phyloP scores from a whole-genome alignment of 805 yeast species.

The Kodamaea sagamina region DNA sequence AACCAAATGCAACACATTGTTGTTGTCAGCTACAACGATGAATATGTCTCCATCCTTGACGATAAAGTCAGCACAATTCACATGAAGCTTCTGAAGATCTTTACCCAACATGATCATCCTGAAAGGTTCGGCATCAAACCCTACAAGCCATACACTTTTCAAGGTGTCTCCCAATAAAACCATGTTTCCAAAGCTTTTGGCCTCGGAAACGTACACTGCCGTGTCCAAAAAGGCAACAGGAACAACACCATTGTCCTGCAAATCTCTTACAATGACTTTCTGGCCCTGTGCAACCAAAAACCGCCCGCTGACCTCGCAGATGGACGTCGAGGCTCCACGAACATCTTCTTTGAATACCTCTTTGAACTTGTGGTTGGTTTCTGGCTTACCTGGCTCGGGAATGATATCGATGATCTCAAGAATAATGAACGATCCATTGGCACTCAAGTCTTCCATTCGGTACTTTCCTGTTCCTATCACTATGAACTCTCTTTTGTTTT shows the following conservation, averaged over 20 bases:
- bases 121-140: slow-evolving; percentile 95
- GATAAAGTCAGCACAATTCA: slow-evolving; percentile 73
- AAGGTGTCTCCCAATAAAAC: slow-evolving; percentile 79
- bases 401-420: slow-evolving; percentile 78
- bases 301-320: slow-evolving; percentile 80
- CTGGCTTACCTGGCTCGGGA: slow-evolving; percentile 87
- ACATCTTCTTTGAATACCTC: slow-evolving; percentile 70
- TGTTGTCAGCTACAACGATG: slow-evolving; percentile 68
- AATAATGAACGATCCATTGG: slow-evolving; percentile 75
- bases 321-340: slow-evolving; percentile 79
- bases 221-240: slow-evolving; percentile 94
- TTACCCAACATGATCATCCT: slow-evolving; percentile 77
- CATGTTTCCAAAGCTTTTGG: slow-evolving; percentile 81
- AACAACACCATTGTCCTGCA: slow-evolving; percentile 83
- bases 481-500: slow-evolving; percentile 62
- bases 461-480: slow-evolving; percentile 78
- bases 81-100: slow-evolving; percentile 64
- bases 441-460: slow-evolving; percentile 76
- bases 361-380: slow-evolving; percentile 76
- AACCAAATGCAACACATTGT: slow-evolving; percentile 65
- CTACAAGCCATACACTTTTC: slow-evolving; percentile 76
- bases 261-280: slow-evolving; percentile 72
- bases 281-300: slow-evolving; percentile 86
- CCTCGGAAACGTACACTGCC: slow-evolving; percentile 74
- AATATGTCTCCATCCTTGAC: slow-evolving; percentile 68